A percentile compares a stretch with the other conserved stretches of the same genome.
Conservation (phyloP, 257 asterid genomes). For the Lantana camara region DNA sequence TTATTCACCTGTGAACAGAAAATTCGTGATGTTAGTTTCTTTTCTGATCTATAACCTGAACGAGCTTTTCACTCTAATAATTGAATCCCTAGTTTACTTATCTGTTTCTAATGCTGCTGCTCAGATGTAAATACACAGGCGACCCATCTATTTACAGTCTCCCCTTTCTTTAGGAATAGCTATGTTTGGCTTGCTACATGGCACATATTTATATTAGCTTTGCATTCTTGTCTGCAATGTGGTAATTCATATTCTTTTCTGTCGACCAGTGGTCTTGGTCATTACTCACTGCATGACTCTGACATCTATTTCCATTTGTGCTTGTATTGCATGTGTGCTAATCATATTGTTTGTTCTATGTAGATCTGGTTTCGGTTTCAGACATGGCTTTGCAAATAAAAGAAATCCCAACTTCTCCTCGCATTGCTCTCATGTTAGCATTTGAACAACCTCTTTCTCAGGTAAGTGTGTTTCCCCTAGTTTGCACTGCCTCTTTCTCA, state of each 20-base stretch:
- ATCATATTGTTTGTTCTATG: slow-evolving; percentile 28
- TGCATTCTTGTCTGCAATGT: background rate
- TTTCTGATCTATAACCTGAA: background rate
- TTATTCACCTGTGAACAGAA: too few species aligned
- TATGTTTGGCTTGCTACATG: background rate
- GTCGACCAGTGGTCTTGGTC: background rate
- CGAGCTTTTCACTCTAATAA: background rate
- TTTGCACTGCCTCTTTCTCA: background rate
- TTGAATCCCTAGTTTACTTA: background rate
- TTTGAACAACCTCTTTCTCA: slow-evolving; percentile 71
- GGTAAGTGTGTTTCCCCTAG: slow-evolving; percentile 42
- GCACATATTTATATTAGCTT: slow-evolving; percentile 16
- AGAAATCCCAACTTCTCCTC: slow-evolving; percentile 65
- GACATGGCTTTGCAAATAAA: slow-evolving; percentile 52
- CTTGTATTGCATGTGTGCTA: slow-evolving; percentile 1
- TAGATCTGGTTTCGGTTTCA: slow-evolving; percentile 53
- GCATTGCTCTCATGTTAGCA: slow-evolving; percentile 89
- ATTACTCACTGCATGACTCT: background rate
- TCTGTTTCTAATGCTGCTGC: slow-evolving; percentile 12
- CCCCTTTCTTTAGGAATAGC: background rate
- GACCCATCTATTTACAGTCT: background rate
- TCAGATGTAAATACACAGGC: background rate
- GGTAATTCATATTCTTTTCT: slow-evolving; percentile 4
- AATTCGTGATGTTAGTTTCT: background rate
- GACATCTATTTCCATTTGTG: background rate